Percentiles rank a stretch among this genome's conserved stretches.
These are phyloP conservation scores for Mrakia blollopis DNA, from an alignment of 768 basidiomycete species.

Conservation along the genomic window DNA sequence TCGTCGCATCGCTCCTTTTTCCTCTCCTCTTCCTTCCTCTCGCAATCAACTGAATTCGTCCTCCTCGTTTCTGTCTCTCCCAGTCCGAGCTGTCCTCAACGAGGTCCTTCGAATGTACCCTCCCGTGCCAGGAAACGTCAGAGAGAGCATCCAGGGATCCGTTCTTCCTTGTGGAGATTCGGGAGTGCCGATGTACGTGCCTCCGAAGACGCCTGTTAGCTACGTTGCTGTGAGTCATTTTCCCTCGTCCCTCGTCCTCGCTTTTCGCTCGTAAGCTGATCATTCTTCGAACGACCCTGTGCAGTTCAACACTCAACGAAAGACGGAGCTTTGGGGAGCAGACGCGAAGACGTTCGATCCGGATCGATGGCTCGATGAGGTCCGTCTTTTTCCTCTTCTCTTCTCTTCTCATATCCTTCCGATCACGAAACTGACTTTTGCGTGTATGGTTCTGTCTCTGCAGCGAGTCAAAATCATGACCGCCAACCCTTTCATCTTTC, in stretches of 20 bases:
- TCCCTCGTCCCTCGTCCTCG: too few relatives aligned
- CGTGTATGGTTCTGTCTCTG: constrained; percentile 40
- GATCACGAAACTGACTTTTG: not conserved
- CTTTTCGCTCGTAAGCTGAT: constrained; percentile 51
- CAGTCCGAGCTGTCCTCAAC: constrained; percentile 56
- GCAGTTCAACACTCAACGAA: constrained; percentile 51
- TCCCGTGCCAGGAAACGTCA: constrained; percentile 56
- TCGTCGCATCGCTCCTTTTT: constrained; percentile 36
- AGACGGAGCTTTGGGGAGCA: constrained; percentile 63
- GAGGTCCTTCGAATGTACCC: constrained; percentile 74
- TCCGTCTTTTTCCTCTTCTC: not conserved
- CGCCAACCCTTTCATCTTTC: constrained; percentile 63
- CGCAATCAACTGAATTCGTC: constrained; percentile 34
- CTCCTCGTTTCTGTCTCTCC: not conserved
- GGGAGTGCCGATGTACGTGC: constrained; percentile 39
- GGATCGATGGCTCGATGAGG: constrained; percentile 65
- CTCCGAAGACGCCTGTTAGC: constrained; percentile 45
- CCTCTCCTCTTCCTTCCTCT: not conserved
- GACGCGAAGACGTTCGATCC: constrained; percentile 75
- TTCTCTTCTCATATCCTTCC: not conserved
- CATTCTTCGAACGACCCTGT: constrained; percentile 57
- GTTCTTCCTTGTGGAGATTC: constrained; percentile 37
- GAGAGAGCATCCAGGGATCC: constrained; percentile 36
- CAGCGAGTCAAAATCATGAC: constrained; percentile 53
- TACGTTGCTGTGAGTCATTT: constrained; percentile 54